phyloP scores from a whole-genome alignment of 257 asterid species.

The Hygrophila difformis region DNA sequence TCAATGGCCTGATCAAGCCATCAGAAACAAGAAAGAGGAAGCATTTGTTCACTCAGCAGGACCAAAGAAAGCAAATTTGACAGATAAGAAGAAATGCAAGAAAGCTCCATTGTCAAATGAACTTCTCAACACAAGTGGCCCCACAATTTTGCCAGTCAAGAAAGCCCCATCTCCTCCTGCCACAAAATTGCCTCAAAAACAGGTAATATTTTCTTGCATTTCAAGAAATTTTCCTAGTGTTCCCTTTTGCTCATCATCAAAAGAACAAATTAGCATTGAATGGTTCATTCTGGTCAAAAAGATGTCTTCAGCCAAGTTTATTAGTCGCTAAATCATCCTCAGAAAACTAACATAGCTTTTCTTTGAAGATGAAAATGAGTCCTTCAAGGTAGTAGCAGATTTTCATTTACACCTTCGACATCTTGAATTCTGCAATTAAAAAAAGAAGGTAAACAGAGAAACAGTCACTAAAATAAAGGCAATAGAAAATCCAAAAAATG shows the following conservation, averaged over 20 bases:
- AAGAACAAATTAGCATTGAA: neutral
- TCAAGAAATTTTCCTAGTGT: neutral
- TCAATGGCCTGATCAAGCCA: conserved; percentile 18
- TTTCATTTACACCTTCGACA: too few species aligned
- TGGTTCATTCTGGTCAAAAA: conserved; percentile 16
- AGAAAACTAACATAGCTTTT: too few species aligned
- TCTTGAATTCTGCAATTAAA: neutral
- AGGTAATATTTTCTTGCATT: conserved; percentile 28
- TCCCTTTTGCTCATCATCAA: too few species aligned
- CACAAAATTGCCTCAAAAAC: conserved; percentile 49
- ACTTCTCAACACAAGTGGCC: conserved; percentile 32
- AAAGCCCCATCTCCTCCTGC: conserved; percentile 51
- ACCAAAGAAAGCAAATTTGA: conserved; percentile 21
- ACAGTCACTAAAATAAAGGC: neutral
- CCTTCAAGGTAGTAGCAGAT: too few species aligned
- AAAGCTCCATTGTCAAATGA: conserved; percentile 48
- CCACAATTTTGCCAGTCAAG: conserved; percentile 53
- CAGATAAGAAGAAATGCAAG: conserved; percentile 34
- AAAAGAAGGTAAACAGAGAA: neutral
- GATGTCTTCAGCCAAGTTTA: conserved; percentile 4
- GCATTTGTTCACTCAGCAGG: conserved; percentile 35
- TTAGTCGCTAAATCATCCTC: too few species aligned
- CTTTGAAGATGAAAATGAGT: too few species aligned
- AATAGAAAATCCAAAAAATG: conserved; percentile 14
- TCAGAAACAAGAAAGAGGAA: conserved; percentile 46